These are phyloP conservation scores for Boletus huronensis DNA, from an alignment of 768 basidiomycete species.

Conservation along the genomic window DNA sequence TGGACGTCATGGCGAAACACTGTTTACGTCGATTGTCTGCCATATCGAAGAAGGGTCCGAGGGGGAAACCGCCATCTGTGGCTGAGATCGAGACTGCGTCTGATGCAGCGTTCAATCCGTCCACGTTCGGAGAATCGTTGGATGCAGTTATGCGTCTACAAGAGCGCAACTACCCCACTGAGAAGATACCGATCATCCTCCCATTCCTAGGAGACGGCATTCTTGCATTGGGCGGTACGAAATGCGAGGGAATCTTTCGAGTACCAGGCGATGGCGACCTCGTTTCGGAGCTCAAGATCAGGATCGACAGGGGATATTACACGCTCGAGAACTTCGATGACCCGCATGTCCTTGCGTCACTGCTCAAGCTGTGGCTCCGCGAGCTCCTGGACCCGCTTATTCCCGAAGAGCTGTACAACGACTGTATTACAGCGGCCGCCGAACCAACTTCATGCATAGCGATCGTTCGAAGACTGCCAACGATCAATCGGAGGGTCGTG, in stretches of 20 bases:
- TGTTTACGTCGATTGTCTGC: conserved; percentile 74
- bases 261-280: conserved; percentile 88
- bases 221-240: conserved; percentile 80
- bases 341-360: conserved; percentile 83
- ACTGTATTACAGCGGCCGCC: conserved; percentile 69
- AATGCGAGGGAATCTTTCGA: conserved; percentile 88
- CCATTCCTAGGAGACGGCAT: conserved; percentile 93
- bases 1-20: conserved; percentile 89
- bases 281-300: conserved; percentile 82
- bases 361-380: conserved; percentile 91
- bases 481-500: conserved; percentile 81
- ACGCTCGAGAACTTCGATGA: conserved; percentile 88
- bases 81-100: conserved; percentile 92
- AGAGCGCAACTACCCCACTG: conserved; percentile 78
- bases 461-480: conserved; percentile 76
- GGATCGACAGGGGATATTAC: conserved; percentile 90
- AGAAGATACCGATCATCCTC: conserved; percentile 87
- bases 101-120: conserved; percentile 94
- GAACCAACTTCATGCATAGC: conserved; percentile 68
- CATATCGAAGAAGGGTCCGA: conserved; percentile 79
- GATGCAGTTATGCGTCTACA: conserved; percentile 82
- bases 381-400: conserved; percentile 92
- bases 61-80: conserved; percentile 76
- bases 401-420: conserved; percentile 88
- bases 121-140: conserved; percentile 88